Evolutionary conservation across 495 filamentous ascomycete species (phyloP), one percentile per base, ranked within the genome.

Genomic region (Aspergillus hancockii): DNA sequence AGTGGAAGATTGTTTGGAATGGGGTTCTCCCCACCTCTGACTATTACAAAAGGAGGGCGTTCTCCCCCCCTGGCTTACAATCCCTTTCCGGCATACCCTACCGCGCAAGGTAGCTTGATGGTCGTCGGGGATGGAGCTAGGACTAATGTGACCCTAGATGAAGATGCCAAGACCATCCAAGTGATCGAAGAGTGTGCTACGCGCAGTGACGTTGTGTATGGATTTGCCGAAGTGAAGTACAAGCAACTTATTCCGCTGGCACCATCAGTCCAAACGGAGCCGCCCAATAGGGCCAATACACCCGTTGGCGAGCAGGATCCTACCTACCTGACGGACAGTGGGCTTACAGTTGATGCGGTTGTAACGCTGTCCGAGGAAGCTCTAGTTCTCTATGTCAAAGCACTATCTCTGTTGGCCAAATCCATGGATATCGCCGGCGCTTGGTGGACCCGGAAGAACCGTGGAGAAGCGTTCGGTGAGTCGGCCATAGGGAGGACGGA

Each of bases 161-260:
- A 98, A 67, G 94, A 98, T 69, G 78, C 82, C 45, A 84, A 81
- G 66, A 86, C 88, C 25, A 83, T 94, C 7, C 85, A 92, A 55
- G 82, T 81, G 30, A 90, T 98, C 40, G 94, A 98, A 71, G 92
- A 98, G 57, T 88, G 87, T 52, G 95, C 95, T 8, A 92, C 89
- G 16, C 86, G 91, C 28, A 96, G 91, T 62, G 92, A 98, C 68
- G 93, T 97, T 31, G 92, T 98, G 1, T 98, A 90, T 69, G 91
- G 91, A 21, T 97, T 98, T 74, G 94, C 94, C 10, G 94, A 98
- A 72, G 93, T 98, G 60, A 98, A 98, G 74, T 97, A 93, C 76
- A 94, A 94, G 72, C 94, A 98, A 67, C 82, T 98, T 32, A 83
- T 98, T 13, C 94, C 94, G 6, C 71, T 94, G 23, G 86, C 90